A percentile compares a stretch with the other conserved stretches of the same genome.
These are phyloP conservation scores for Adansonia madagascariensis DNA, from an alignment of 441 rosid genomes.

Conservation along the genomic window DNA sequence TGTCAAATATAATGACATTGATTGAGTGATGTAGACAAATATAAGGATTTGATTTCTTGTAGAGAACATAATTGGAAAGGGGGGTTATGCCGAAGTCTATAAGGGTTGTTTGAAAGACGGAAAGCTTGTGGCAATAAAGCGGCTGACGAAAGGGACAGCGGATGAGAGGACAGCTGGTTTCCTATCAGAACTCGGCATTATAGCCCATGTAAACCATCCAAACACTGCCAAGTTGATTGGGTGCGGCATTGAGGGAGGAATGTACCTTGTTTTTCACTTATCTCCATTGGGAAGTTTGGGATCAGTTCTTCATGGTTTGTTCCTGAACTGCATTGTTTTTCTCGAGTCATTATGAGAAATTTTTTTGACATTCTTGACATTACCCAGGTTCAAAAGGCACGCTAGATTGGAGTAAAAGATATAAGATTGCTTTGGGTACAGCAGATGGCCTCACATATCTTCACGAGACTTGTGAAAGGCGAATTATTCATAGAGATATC, in stretches of 20 bases:
- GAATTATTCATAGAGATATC: conserved; percentile 93
- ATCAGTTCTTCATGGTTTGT: conserved; percentile 75
- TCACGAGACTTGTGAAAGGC: conserved; percentile 73
- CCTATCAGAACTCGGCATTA: conserved; percentile 78
- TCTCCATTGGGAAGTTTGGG: conserved; percentile 83
- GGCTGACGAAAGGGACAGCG: conserved; percentile 64
- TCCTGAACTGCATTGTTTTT: conserved; percentile 1
- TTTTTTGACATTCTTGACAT: conserved; percentile 8
- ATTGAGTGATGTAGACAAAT: conserved; percentile 20
- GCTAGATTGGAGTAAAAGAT: conserved; percentile 78
- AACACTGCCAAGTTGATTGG: conserved; percentile 87
- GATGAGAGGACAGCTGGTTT: conserved; percentile 69
- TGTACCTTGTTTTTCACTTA: conserved; percentile 77
- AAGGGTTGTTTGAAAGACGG: conserved; percentile 75
- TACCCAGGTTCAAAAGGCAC: conserved; percentile 53
- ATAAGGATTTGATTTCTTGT: conserved; percentile 27
- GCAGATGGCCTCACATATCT: conserved; percentile 86
- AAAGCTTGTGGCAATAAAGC: conserved; percentile 71
- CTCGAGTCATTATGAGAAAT: conserved; percentile 10
- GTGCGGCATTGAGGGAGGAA: conserved; percentile 75
- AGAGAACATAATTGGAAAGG: conserved; percentile 82
- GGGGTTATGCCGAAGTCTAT: conserved; percentile 84
- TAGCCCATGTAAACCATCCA: conserved; percentile 88
- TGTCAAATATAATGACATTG: neutral
- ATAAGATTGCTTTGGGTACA: conserved; percentile 77